Evolutionary conservation across 1,284 basidiomycete species (phyloP), one percentile per base, ranked within the genome.

Genomic region (Schizophyllum commune): DNA sequence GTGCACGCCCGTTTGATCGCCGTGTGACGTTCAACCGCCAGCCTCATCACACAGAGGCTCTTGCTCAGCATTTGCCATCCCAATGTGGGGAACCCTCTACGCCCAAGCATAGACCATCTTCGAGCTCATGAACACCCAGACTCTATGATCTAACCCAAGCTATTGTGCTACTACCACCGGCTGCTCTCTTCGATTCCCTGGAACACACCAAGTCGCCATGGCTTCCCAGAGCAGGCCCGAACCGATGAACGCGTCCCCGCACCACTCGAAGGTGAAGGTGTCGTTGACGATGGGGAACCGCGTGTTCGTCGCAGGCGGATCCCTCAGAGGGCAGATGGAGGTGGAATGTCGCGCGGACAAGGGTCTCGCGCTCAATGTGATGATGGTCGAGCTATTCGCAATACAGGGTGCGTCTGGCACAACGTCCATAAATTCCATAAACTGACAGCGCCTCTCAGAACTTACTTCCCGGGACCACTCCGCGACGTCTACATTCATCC

Each of bases 241-340:
- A 73, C 85, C 88, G 9, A 91, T 91, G 88, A 91, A 91, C 73
- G 85, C 86, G 34, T 83, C 84, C 19, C 79, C 85, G 0, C 75
- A 85, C 68, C 89, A 92, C 70, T 76, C 88, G 27, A 92, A 91
- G 72, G 83, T 91, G 69, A 88, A 81, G 69, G 81, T 89, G 15
- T 78, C 84, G 8, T 70, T 88, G 19, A 78, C 75, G 19, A 75
- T 89, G 11, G 78, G 82, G 1, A 81, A 87, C 65, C 70, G 79
- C 0, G 74, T 80, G 32, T 88, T 82, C 67, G 79, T 89, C 56
- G 84, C 89, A 0, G 89, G 89, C 0, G 74, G 75, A 34, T 73
- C 79, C 65, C 77, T 91, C 22, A 77, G 83, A 5, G 90, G 89
- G 11, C 90, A 86, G 75, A 80, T 92, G 79, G 83, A 89, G 69